Conservation (phyloP, 306 rosid genomes). For the Sechiopsis laciniata region DNA sequence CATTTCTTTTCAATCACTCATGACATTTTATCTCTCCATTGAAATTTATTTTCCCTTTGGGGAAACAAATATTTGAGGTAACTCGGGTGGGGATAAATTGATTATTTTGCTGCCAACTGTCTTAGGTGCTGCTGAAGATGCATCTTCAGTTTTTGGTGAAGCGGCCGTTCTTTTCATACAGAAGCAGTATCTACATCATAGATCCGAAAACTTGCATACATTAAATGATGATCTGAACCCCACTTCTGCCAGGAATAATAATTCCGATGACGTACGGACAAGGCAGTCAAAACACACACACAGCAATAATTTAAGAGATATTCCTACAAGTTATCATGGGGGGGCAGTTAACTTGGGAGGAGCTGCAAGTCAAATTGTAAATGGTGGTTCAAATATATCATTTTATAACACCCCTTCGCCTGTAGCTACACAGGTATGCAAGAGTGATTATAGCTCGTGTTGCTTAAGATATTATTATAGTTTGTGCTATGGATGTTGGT, state of each 20-base stretch:
- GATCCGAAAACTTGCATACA: slow-evolving; percentile 44
- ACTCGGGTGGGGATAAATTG: slow-evolving; percentile 4
- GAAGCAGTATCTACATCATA: slow-evolving; percentile 62
- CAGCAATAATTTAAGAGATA: slow-evolving; percentile 58
- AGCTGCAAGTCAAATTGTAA: slow-evolving; percentile 48
- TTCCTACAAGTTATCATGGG: slow-evolving; percentile 65
- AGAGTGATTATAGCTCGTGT: slow-evolving; percentile 21
- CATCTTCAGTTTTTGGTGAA: slow-evolving; percentile 80
- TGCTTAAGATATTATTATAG: not conserved
- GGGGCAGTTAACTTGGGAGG: slow-evolving; percentile 54
- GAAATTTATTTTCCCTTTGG: not conserved
- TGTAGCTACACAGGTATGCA: slow-evolving; percentile 62
- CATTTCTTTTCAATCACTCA: not conserved
- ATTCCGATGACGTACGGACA: slow-evolving; percentile 56
- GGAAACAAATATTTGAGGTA: not conserved
- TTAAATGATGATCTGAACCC: slow-evolving; percentile 50
- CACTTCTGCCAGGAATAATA: slow-evolving; percentile 44
- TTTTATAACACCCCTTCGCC: slow-evolving; percentile 95
- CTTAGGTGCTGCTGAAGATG: slow-evolving; percentile 93
- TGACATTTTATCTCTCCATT: not conserved
- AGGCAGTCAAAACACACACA: slow-evolving; percentile 63
- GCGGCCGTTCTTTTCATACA: slow-evolving; percentile 78
- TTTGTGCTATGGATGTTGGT: not conserved
- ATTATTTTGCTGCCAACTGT: slow-evolving; percentile 24
- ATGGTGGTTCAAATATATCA: slow-evolving; percentile 55